Evolutionary conservation across 1,284 basidiomycete genomes (phyloP).

Genomic region (Rhodotorula glutinis): DNA sequence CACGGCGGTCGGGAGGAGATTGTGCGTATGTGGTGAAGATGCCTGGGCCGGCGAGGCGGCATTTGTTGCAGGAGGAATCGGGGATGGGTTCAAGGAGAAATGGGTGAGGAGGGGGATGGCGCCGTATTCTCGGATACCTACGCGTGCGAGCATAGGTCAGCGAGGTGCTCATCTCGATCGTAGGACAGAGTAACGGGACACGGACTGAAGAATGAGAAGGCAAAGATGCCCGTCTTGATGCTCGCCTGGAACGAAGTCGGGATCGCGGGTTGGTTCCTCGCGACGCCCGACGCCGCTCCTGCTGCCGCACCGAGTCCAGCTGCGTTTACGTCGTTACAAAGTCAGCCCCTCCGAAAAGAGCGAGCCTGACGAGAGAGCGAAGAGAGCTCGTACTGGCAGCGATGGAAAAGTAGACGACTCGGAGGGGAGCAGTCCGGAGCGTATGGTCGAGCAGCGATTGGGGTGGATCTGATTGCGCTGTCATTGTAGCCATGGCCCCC

Average conservation of each 20-base stretch:
- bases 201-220: constrained; percentile 41
- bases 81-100: constrained; percentile 22
- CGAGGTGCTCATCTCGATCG: too few species aligned
- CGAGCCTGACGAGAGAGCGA: too few species aligned
- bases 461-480: background rate
- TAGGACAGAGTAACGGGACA: too few species aligned
- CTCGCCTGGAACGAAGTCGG: constrained; percentile 33
- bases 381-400: constrained; percentile 12
- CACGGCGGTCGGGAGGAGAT: constrained; percentile 29
- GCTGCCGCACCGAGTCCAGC: constrained; percentile 26
- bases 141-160: background rate
- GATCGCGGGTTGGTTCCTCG: constrained; percentile 31
- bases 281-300: constrained; percentile 31
- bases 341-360: background rate
- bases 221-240: constrained; percentile 34
- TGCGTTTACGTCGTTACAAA: background rate
- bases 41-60: background rate
- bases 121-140: constrained; percentile 36
- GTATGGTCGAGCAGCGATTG: constrained; percentile 32
- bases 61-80: constrained; percentile 17
- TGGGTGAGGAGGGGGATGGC: constrained; percentile 27
- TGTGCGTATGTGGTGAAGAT: constrained; percentile 23
- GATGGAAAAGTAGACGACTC: constrained; percentile 24
- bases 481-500: background rate
- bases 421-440: constrained; percentile 27